Evolutionary conservation across 768 basidiomycete species (phyloP).

Genomic region (Gyrodon lividus): DNA sequence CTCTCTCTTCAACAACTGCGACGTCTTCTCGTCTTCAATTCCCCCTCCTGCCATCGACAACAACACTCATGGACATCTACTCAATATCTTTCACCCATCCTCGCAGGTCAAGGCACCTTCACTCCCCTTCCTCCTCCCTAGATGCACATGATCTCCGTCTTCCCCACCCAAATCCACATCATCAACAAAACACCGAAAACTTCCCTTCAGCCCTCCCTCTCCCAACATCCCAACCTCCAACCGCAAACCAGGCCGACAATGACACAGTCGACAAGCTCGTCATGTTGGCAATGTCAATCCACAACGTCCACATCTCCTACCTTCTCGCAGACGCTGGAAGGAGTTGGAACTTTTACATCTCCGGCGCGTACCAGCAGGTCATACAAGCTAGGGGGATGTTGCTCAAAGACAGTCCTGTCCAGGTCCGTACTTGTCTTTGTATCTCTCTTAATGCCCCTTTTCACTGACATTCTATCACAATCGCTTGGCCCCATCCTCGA

Average conservation of each 20-base stretch:
- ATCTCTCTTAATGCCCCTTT: slow-evolving; percentile 4
- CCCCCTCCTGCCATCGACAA: slow-evolving; percentile 14
- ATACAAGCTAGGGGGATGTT: slow-evolving; percentile 87
- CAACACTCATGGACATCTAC: slow-evolving; percentile 80
- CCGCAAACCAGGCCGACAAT: slow-evolving; percentile 46
- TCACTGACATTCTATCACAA: slow-evolving; percentile 8
- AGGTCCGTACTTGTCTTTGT: slow-evolving; percentile 44
- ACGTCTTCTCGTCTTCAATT: neutral
- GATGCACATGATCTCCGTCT: slow-evolving; percentile 57
- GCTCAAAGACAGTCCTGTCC: slow-evolving; percentile 84
- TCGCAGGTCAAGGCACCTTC: slow-evolving; percentile 69
- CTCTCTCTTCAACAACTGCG: neutral
- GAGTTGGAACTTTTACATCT: slow-evolving; percentile 87
- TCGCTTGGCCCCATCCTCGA: slow-evolving; percentile 3
- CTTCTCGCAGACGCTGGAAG: slow-evolving; percentile 62
- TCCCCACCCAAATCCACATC: slow-evolving; percentile 38
- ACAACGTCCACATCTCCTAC: slow-evolving; percentile 84
- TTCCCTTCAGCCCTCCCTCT: slow-evolving; percentile 39
- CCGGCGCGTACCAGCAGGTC: slow-evolving; percentile 90
- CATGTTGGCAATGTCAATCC: slow-evolving; percentile 74
- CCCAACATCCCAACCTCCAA: slow-evolving; percentile 34
- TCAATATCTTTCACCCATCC: slow-evolving; percentile 93
- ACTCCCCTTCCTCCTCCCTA: slow-evolving; percentile 58
- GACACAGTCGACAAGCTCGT: slow-evolving; percentile 80
- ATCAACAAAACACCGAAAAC: slow-evolving; percentile 22